Evolutionary conservation across 2,329 filamentous ascomycete species (phyloP).

Genomic region (Xylaria digitata): DNA sequence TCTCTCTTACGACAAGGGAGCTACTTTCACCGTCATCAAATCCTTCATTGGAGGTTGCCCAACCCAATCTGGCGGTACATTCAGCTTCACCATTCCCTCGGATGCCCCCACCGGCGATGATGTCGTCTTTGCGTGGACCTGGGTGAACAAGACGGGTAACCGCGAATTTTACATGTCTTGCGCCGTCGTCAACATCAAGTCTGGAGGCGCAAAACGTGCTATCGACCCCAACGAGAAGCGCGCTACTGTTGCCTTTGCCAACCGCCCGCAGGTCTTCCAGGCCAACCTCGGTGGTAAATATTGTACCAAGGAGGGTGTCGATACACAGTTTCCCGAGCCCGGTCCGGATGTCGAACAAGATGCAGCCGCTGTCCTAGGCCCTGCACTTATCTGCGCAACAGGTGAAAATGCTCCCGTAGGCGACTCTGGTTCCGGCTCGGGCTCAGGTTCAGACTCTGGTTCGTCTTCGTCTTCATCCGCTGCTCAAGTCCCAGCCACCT

Average conservation of each 20-base stretch:
- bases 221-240: slow-evolving; percentile 47
- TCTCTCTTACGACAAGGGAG: slow-evolving; percentile 77
- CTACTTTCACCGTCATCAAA: slow-evolving; percentile 72
- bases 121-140: slow-evolving; percentile 79
- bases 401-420: slow-evolving; percentile 41
- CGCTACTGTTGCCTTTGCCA: slow-evolving; percentile 57
- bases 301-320: slow-evolving; percentile 69
- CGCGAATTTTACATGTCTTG: slow-evolving; percentile 92
- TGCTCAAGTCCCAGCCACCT: slow-evolving; percentile 31
- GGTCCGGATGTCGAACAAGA: slow-evolving; percentile 64
- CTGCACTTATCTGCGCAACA: slow-evolving; percentile 50
- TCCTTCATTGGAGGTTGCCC: slow-evolving; percentile 54
- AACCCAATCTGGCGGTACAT: slow-evolving; percentile 58
- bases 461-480: slow-evolving; percentile 42
- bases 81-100: slow-evolving; percentile 73
- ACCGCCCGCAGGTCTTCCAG: slow-evolving; percentile 75
- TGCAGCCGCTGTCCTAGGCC: slow-evolving; percentile 50
- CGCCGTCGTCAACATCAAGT: slow-evolving; percentile 72
- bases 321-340: slow-evolving; percentile 76
- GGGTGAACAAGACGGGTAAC: slow-evolving; percentile 81
- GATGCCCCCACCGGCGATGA: slow-evolving; percentile 68
- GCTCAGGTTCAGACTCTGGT: slow-evolving; percentile 47
- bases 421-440: slow-evolving; percentile 47
- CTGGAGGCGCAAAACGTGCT: slow-evolving; percentile 49
- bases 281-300: slow-evolving; percentile 71